These are phyloP conservation scores for Pseudonectria foliicola DNA, from an alignment of 2,329 filamentous ascomycete species.

Conservation along the genomic window DNA sequence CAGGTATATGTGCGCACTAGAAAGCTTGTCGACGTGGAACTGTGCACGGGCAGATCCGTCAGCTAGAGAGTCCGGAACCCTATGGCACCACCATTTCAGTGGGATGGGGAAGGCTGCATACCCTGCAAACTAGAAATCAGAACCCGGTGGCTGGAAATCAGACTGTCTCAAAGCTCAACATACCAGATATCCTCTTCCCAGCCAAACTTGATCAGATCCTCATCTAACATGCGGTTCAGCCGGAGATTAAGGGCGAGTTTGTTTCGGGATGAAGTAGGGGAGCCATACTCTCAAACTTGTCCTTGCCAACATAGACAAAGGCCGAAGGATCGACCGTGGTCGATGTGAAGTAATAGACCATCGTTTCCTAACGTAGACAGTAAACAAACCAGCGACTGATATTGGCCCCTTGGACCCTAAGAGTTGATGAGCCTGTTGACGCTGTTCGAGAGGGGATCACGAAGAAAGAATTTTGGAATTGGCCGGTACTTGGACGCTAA, in stretches of 20 bases:
- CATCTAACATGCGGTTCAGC: constrained; percentile 54
- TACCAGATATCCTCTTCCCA: constrained; percentile 96
- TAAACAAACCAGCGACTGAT: not conserved
- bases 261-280: constrained; percentile 4
- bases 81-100: too few relatives aligned
- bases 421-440: not conserved
- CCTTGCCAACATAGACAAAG: constrained; percentile 93
- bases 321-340: constrained; percentile 74
- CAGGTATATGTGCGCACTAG: constrained; percentile 92
- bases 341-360: constrained; percentile 97
- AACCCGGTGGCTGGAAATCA: too few relatives aligned
- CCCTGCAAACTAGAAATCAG: constrained; percentile 14
- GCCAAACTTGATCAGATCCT: constrained; percentile 90
- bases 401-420: not conserved
- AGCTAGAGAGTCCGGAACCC: too few relatives aligned
- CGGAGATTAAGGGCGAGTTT: constrained; percentile 3
- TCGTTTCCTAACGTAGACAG: constrained; percentile 29
- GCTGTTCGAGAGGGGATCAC: constrained; percentile 14
- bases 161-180: too few relatives aligned
- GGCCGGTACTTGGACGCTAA: constrained; percentile 3
- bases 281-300: constrained; percentile 91
- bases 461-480: constrained; percentile 13
- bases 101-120: constrained; percentile 8
- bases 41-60: too few relatives aligned
- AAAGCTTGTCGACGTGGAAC: constrained; percentile 98